Conservation (phyloP, 495 filamentous ascomycete species). For the Glonium stellatum region DNA sequence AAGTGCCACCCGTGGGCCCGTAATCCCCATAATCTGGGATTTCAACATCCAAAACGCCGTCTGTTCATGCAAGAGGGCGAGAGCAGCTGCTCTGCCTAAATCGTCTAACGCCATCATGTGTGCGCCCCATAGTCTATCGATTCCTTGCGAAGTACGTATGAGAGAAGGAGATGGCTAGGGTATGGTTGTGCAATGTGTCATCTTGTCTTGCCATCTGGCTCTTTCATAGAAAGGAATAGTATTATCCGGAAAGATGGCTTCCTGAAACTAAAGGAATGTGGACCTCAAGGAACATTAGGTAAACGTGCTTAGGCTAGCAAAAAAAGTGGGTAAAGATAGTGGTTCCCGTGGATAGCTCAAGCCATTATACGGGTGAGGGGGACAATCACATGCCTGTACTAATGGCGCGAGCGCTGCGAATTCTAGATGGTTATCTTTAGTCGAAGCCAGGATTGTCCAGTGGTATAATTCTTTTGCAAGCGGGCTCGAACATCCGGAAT, state of each 20-base stretch:
- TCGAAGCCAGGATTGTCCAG: background rate
- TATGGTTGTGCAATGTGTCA: background rate
- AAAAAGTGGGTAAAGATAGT: constrained; percentile 1
- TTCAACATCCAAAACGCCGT: constrained; percentile 3
- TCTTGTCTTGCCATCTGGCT: background rate
- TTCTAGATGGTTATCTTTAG: background rate
- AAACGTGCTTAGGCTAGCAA: background rate
- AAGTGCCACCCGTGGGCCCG: background rate
- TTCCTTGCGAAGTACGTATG: constrained; percentile 1
- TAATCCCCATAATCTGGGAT: background rate
- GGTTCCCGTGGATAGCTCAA: background rate
- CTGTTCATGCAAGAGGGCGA: constrained; percentile 6
- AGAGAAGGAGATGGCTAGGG: background rate
- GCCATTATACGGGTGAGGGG: background rate
- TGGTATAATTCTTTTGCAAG: background rate
- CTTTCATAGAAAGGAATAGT: background rate
- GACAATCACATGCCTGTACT: background rate
- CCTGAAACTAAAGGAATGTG: background rate
- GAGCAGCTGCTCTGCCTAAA: background rate
- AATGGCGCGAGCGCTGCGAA: background rate
- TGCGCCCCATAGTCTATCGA: constrained; percentile 10
- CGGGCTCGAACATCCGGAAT: background rate
- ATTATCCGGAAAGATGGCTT: background rate
- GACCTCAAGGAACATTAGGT: background rate
- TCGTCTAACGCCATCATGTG: constrained; percentile 10